Evolutionary conservation across 768 basidiomycete species (phyloP).

Genomic region (Phanerochaete sordida): DNA sequence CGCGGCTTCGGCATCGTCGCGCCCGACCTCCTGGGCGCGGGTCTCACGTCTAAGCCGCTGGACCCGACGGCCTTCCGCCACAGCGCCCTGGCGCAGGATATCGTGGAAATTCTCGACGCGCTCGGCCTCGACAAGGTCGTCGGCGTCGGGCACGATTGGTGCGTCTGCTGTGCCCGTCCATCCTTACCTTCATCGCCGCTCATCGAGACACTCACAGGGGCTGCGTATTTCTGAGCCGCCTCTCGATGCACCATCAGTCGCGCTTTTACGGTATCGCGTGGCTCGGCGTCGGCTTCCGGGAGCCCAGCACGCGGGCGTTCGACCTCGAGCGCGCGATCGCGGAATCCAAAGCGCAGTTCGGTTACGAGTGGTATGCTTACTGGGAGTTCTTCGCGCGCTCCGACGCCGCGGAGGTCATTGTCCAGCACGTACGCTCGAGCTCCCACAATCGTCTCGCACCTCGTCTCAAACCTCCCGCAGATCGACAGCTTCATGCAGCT

Average conservation of each 20-base stretch:
- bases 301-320: conserved; percentile 19
- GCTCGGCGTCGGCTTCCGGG: conserved; percentile 33
- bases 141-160: conserved; percentile 34
- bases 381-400: conserved; percentile 6
- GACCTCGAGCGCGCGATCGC: conserved; percentile 19
- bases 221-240: conserved; percentile 11
- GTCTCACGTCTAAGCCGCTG: conserved; percentile 41
- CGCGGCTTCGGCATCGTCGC: conserved; percentile 41
- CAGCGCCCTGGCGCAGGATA: conserved; percentile 25
- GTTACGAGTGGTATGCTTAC: conserved; percentile 14
- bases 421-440: conserved; percentile 42
- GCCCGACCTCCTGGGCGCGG: conserved; percentile 49
- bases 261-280: conserved; percentile 40
- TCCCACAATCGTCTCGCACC: conserved; percentile 85
- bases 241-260: conserved; percentile 34
- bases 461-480: conserved; percentile 86
- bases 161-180: conserved; percentile 6
- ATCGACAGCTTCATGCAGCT: conserved; percentile 81
- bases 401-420: background rate
- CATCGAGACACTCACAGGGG: conserved; percentile 2
- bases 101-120: conserved; percentile 32
- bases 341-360: conserved; percentile 21
- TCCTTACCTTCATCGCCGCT: background rate
- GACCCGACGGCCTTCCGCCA: conserved; percentile 24
- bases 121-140: conserved; percentile 25